phyloP scores from a whole-genome alignment of 345 rosid genomes.

The Ceriops tagal region DNA sequence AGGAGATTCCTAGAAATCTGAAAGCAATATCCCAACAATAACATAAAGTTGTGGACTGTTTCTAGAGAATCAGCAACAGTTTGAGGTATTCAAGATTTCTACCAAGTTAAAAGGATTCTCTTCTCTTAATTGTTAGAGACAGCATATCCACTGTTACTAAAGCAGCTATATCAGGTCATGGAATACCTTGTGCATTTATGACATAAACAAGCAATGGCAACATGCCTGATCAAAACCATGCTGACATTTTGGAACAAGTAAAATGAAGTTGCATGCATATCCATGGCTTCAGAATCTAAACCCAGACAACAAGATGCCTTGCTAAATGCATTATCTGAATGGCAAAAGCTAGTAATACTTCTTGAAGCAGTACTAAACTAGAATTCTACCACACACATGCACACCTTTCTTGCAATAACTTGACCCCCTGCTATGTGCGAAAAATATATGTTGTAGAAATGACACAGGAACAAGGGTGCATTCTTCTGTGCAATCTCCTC shows the following conservation, averaged over 20 bases:
- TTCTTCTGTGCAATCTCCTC: constrained; percentile 63
- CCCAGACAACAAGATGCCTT: neutral
- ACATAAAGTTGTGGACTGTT: neutral
- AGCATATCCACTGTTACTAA: neutral
- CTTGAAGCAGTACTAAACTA: neutral
- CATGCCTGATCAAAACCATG: neutral
- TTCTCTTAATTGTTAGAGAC: neutral
- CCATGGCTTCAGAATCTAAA: neutral
- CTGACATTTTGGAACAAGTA: neutral
- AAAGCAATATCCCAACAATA: constrained; percentile 5
- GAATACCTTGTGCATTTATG: neutral
- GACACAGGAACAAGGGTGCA: constrained; percentile 74
- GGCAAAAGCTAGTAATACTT: neutral
- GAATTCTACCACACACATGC: neutral
- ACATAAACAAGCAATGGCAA: neutral
- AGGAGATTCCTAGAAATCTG: constrained; percentile 72
- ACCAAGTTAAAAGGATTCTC: neutral
- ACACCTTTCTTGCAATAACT: constrained; percentile 67
- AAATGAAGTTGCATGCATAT: neutral
- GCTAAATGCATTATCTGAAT: neutral
- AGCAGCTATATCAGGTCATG: neutral
- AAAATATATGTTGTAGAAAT: constrained; percentile 87
- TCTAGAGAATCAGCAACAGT: too few relatives aligned
- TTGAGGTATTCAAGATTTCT: neutral
- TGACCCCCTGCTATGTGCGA: constrained; percentile 88